phyloP scores from a whole-genome alignment of 441 rosid genomes.

The Populus hybrid region DNA sequence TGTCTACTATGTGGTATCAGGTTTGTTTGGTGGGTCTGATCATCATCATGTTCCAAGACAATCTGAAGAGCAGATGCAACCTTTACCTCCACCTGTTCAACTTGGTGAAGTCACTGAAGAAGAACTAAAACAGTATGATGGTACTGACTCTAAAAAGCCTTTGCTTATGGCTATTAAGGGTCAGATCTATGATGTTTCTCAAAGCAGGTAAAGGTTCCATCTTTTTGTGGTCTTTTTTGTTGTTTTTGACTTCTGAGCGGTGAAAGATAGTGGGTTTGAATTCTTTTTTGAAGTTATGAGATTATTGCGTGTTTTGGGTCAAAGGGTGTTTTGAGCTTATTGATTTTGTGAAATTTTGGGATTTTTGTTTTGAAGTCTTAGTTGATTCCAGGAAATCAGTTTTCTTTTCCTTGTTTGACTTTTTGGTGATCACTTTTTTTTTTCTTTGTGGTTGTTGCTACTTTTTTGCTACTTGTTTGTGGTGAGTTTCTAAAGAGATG shows the following conservation, averaged over 20 bases:
- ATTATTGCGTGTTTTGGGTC: constrained; percentile 4
- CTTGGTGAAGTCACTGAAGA: constrained; percentile 81
- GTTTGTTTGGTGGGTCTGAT: constrained; percentile 55
- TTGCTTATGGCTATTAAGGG: constrained; percentile 96
- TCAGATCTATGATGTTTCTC: constrained; percentile 96
- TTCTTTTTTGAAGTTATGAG: not conserved
- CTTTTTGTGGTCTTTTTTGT: not conserved
- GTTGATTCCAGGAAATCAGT: not conserved
- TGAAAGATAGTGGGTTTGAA: not conserved
- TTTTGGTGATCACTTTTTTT: not conserved
- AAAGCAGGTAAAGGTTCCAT: constrained; percentile 58
- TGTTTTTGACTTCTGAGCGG: not conserved
- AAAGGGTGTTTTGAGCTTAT: not conserved
- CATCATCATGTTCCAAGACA: constrained; percentile 42
- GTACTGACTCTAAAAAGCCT: constrained; percentile 75
- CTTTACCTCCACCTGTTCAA: constrained; percentile 79
- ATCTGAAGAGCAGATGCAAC: constrained; percentile 49
- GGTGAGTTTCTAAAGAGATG: not conserved
- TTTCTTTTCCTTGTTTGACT: not conserved
- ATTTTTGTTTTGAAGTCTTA: not conserved
- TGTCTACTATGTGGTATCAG: constrained; percentile 62
- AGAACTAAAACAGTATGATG: constrained; percentile 79
- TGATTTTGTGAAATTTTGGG: not conserved
- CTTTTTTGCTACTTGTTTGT: not conserved
- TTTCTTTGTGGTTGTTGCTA: too few species aligned